Conservation (phyloP, 495 filamentous ascomycete species). For the Tuber microsphaerosporum region DNA sequence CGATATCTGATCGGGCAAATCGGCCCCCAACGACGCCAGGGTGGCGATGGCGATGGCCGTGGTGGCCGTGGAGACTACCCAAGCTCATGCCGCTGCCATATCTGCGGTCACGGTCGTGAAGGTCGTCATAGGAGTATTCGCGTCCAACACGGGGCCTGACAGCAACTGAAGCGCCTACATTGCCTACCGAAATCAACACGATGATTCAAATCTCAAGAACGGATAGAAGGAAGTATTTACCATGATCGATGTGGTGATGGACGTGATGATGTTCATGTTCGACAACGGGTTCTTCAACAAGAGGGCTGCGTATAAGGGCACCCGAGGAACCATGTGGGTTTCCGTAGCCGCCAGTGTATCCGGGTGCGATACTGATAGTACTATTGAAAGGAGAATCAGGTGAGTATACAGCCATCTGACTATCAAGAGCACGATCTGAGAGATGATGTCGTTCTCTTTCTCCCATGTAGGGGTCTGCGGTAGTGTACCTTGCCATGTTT, state of each 20-base stretch:
- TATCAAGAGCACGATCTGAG: constrained; percentile 19
- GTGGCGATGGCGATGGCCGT: constrained; percentile 48
- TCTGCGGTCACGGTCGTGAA: constrained; percentile 37
- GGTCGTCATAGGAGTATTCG: constrained; percentile 39
- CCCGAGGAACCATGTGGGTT: constrained; percentile 17
- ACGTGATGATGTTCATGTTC: constrained; percentile 42
- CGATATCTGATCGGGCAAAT: constrained; percentile 44
- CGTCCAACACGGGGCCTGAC: constrained; percentile 27
- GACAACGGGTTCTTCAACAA: constrained; percentile 40
- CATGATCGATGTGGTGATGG: constrained; percentile 82
- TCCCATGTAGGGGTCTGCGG: constrained; percentile 1
- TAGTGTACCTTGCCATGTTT: constrained; percentile 34
- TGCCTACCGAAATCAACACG: constrained; percentile 26
- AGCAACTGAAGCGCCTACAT: constrained; percentile 16
- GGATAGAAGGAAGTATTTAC: constrained; percentile 46
- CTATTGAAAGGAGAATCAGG: constrained; percentile 12
- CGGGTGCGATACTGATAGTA: constrained; percentile 29
- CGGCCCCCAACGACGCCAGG: constrained; percentile 34
- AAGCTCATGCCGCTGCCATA: constrained; percentile 30
- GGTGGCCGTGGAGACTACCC: constrained; percentile 47
- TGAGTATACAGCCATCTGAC: constrained; percentile 31
- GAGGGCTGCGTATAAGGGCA: constrained; percentile 15
- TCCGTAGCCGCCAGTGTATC: constrained; percentile 18
- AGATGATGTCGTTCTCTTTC: constrained; percentile 24
- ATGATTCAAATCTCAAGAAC: constrained; percentile 23